phyloP scores from a whole-genome alignment of 805 yeast genomes.

The Saccharomyces eubayanus region DNA sequence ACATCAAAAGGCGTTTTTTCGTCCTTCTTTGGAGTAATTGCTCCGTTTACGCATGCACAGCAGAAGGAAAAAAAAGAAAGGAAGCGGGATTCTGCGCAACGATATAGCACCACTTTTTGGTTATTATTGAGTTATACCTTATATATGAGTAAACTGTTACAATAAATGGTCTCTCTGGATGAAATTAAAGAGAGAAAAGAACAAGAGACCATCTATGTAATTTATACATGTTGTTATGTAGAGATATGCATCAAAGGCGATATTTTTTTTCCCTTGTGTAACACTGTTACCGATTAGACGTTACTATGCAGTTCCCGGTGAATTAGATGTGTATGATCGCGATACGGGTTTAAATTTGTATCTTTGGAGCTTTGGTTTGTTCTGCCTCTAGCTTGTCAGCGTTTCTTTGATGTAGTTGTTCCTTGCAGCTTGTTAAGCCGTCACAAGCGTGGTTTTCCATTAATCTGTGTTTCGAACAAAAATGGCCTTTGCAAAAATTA shows the following conservation, averaged over 20 bases:
- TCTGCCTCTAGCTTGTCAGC: slow-evolving; percentile 77
- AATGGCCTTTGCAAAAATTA: slow-evolving; percentile 73
- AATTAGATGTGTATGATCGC: background rate
- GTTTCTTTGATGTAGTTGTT: slow-evolving; percentile 72
- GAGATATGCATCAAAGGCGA: background rate
- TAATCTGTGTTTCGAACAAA: slow-evolving; percentile 78
- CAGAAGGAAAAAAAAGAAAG: background rate
- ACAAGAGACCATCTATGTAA: background rate
- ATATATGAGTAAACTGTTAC: background rate
- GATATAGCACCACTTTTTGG: background rate
- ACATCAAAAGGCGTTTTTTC: background rate
- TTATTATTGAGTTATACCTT: background rate
- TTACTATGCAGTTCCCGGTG: background rate
- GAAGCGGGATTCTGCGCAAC: background rate
- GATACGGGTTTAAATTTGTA: slow-evolving; percentile 30
- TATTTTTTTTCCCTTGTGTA: background rate
- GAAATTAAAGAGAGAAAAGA: background rate
- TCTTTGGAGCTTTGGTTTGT: slow-evolving; percentile 63
- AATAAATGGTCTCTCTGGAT: background rate
- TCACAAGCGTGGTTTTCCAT: slow-evolving; percentile 77
- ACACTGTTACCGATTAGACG: background rate
- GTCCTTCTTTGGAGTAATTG: background rate
- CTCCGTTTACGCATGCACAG: background rate
- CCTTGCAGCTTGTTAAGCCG: slow-evolving; percentile 74
- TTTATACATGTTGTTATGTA: background rate